phyloP scores from a whole-genome alignment of 2,329 filamentous ascomycete species.

The Dothidotthia symphoricarpi region DNA sequence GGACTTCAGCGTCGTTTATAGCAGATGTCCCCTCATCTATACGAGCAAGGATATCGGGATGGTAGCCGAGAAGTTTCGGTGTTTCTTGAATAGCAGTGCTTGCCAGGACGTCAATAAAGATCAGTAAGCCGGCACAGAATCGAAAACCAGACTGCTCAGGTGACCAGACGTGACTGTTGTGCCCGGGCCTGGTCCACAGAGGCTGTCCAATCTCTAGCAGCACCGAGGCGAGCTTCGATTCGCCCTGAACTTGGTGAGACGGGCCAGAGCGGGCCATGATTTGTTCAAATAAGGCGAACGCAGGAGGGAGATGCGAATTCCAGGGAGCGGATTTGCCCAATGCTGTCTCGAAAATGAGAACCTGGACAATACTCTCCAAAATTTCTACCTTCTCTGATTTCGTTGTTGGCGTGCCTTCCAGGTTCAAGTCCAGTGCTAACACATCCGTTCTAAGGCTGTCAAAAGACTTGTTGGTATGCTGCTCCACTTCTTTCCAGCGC shows the following conservation, averaged over 20 bases:
- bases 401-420: neutral
- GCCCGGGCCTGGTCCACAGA: slow-evolving; percentile 8
- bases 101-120: slow-evolving; percentile 16
- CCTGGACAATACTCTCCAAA: slow-evolving; percentile 11
- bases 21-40: slow-evolving; percentile 5
- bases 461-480: slow-evolving; percentile 13
- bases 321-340: slow-evolving; percentile 11
- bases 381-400: slow-evolving; percentile 7
- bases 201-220: slow-evolving; percentile 9
- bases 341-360: slow-evolving; percentile 15
- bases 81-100: slow-evolving; percentile 8
- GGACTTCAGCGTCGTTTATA: slow-evolving; percentile 9
- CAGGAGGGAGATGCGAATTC: slow-evolving; percentile 13
- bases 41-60: slow-evolving; percentile 6
- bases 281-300: slow-evolving; percentile 12
- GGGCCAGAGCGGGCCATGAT: slow-evolving; percentile 6
- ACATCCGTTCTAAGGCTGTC: slow-evolving; percentile 10
- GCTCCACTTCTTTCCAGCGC: slow-evolving; percentile 11
- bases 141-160: slow-evolving; percentile 12
- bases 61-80: slow-evolving; percentile 7
- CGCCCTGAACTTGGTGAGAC: slow-evolving; percentile 4
- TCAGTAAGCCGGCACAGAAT: slow-evolving; percentile 13
- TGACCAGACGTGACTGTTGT: slow-evolving; percentile 11
- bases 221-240: slow-evolving; percentile 7
- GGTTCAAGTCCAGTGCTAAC: slow-evolving; percentile 1